Conservation (phyloP, 2,329 filamentous ascomycete genomes). For the Helicocarpus griseus region DNA sequence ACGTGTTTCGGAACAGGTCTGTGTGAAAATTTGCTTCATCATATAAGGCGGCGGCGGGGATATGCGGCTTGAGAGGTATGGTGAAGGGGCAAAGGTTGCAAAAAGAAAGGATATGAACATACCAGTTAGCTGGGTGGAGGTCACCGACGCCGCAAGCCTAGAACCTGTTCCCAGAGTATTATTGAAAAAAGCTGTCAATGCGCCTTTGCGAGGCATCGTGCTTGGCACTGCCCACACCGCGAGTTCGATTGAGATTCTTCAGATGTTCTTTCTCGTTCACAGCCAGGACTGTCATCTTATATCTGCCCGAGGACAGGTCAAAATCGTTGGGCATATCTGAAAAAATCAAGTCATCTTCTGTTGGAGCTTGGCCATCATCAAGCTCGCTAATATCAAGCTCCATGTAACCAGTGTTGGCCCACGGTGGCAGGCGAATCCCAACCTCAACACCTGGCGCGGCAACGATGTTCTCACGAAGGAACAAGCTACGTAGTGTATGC, state of each 20-base stretch:
- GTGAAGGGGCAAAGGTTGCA: neutral
- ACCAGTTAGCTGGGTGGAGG: slow-evolving; percentile 4
- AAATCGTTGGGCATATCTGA: too few species aligned
- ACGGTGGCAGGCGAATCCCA: slow-evolving; percentile 40
- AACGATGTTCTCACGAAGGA: slow-evolving; percentile 39
- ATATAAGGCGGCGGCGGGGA: slow-evolving; percentile 25
- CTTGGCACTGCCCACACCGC: slow-evolving; percentile 67
- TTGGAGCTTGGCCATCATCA: neutral
- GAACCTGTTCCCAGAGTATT: too few species aligned
- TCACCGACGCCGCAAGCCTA: too few species aligned
- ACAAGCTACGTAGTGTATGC: slow-evolving; percentile 49
- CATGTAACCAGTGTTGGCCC: slow-evolving; percentile 58
- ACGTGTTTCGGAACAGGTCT: slow-evolving; percentile 59
- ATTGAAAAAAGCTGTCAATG: slow-evolving; percentile 71
- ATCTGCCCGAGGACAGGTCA: slow-evolving; percentile 29
- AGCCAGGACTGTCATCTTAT: slow-evolving; percentile 41
- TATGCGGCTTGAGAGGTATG: slow-evolving; percentile 3
- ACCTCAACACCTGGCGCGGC: slow-evolving; percentile 30
- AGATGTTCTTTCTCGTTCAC: slow-evolving; percentile 68
- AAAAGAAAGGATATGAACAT: slow-evolving; percentile 8
- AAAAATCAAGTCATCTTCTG: slow-evolving; percentile 4
- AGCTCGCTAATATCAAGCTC: slow-evolving; percentile 28
- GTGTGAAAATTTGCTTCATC: slow-evolving; percentile 50
- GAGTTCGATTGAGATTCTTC: slow-evolving; percentile 62
- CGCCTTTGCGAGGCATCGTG: slow-evolving; percentile 68